Evolutionary conservation across 2,329 filamentous ascomycete genomes (phyloP).

Genomic region (Bipolaris cookei): DNA sequence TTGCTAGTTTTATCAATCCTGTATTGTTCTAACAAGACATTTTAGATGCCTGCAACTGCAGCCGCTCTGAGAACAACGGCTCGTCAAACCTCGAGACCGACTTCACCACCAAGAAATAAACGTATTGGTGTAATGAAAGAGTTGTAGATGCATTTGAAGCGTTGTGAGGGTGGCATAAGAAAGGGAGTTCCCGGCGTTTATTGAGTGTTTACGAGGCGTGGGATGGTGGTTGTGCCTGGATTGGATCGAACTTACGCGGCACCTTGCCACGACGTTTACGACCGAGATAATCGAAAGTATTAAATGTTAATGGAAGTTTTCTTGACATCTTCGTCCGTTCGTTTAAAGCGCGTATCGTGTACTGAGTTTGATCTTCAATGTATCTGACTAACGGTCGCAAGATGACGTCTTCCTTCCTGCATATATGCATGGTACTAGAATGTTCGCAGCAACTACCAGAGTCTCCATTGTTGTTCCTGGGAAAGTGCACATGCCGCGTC

Average conservation of each 20-base stretch:
- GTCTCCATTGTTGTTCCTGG: not conserved
- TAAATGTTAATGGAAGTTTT: not conserved
- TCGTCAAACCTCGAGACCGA: conserved; percentile 76
- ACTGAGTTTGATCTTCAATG: not conserved
- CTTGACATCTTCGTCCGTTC: not conserved
- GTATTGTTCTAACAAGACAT: conserved; percentile 4
- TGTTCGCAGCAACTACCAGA: not conserved
- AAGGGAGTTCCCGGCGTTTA: conserved; percentile 17
- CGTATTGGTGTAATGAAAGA: not conserved
- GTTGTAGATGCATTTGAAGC: conserved; percentile 4
- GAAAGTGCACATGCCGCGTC: not conserved
- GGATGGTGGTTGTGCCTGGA: not conserved
- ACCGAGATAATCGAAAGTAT: not conserved
- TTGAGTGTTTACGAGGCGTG: not conserved
- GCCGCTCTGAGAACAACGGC: conserved; percentile 70
- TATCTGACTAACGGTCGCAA: not conserved
- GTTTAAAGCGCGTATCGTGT: not conserved
- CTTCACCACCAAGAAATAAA: conserved; percentile 73
- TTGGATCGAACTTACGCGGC: not conserved
- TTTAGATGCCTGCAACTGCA: conserved; percentile 72
- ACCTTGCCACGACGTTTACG: not conserved
- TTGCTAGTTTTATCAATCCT: not conserved
- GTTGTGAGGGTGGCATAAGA: conserved; percentile 14
- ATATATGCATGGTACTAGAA: not conserved
- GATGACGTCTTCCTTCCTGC: not conserved